Evolutionary conservation across 2,329 filamentous ascomycete species (phyloP).

Genomic region (Didymella pinodella): DNA sequence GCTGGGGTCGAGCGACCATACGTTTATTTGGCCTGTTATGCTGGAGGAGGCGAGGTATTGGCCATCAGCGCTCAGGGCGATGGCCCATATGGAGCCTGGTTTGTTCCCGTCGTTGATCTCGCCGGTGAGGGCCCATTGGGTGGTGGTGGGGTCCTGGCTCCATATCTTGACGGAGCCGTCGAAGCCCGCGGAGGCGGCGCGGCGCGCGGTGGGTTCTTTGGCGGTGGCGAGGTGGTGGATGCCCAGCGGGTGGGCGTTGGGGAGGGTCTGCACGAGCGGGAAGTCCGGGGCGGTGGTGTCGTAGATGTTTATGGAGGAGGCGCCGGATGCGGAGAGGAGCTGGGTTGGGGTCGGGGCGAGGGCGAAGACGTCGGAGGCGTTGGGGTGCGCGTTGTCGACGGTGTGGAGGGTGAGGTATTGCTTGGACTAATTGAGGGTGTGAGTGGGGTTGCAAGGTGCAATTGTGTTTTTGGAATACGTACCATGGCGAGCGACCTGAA

Average conservation of each 20-base stretch:
- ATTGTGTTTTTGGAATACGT: background rate
- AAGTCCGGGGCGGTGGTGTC: conserved; percentile 75
- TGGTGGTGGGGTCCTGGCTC: conserved; percentile 63
- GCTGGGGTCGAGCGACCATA: conserved; percentile 71
- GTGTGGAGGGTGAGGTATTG: conserved; percentile 96
- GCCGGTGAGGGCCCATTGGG: conserved; percentile 62
- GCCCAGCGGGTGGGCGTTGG: conserved; percentile 82
- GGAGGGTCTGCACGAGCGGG: conserved; percentile 79
- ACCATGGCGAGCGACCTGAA: conserved; percentile 11
- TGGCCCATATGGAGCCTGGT: conserved; percentile 82
- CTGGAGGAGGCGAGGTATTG: conserved; percentile 86
- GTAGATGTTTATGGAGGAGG: conserved; percentile 82
- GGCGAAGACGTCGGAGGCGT: conserved; percentile 77
- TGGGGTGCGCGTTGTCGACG: conserved; percentile 81
- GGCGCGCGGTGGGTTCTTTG: conserved; percentile 65
- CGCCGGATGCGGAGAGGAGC: conserved; percentile 84
- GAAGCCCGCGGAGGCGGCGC: conserved; percentile 86
- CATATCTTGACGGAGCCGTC: conserved; percentile 88
- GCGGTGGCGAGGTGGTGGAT: conserved; percentile 86
- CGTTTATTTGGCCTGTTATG: conserved; percentile 85
- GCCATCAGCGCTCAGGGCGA: conserved; percentile 85
- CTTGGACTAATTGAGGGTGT: conserved; percentile 73
- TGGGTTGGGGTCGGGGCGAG: conserved; percentile 76
- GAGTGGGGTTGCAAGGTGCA: background rate
- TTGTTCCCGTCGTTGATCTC: conserved; percentile 62